Conservation (phyloP, 495 filamentous ascomycete species). For the Durotheca rogersii region DNA sequence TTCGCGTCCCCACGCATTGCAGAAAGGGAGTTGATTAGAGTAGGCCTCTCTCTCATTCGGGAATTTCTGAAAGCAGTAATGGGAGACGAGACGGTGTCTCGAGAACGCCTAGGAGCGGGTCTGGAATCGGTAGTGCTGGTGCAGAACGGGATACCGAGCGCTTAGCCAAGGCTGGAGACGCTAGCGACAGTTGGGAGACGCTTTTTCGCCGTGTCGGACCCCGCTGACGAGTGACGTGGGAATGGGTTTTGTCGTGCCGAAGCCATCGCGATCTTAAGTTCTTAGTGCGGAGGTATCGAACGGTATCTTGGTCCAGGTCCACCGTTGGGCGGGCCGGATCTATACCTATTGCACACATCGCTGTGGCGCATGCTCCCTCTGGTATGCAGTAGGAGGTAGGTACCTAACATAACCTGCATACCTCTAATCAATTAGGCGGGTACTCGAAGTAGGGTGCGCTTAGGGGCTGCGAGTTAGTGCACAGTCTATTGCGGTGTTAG, state of each 20-base stretch:
- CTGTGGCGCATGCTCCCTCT: background rate
- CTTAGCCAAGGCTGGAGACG: conserved; percentile 12
- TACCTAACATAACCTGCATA: too few relatives aligned
- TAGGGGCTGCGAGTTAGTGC: too few relatives aligned
- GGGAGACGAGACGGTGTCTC: conserved; percentile 33
- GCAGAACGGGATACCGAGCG: conserved; percentile 21
- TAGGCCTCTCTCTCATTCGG: conserved; percentile 20
- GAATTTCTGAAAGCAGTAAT: conserved; percentile 36
- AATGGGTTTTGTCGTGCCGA: conserved; percentile 18
- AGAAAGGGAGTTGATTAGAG: conserved; percentile 10
- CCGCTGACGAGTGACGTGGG: conserved; percentile 14
- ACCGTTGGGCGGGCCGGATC: too few relatives aligned
- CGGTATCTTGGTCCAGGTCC: background rate
- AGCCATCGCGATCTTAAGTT: conserved; percentile 17
- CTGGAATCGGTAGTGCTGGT: conserved; percentile 27
- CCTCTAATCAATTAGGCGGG: too few relatives aligned
- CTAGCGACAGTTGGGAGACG: conserved; percentile 13
- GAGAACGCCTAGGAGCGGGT: conserved; percentile 38
- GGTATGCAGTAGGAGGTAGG: background rate
- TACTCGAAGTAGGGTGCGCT: too few relatives aligned
- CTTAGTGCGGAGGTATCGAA: conserved; percentile 10
- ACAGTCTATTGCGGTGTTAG: too few relatives aligned
- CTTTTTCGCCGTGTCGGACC: conserved; percentile 15
- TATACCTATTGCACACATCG: too few relatives aligned
- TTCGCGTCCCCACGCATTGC: conserved; percentile 19